Percentiles rank a stretch among this genome's conserved stretches.
phyloP scores from a whole-genome alignment of 2,329 filamentous ascomycete species.

The Lachnellula arida region DNA sequence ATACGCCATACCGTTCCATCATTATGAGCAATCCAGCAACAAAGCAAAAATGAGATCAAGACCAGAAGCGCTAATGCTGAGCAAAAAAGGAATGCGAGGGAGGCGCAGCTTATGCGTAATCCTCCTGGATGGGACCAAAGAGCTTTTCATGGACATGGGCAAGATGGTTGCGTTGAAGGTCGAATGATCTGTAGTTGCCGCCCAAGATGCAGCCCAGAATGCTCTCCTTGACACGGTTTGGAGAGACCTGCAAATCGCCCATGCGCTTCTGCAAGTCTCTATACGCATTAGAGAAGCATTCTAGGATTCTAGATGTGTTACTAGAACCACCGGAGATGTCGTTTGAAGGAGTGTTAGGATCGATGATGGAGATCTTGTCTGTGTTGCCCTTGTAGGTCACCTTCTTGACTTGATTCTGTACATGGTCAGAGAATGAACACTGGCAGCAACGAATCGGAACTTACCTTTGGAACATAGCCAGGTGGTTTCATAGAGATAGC shows the following conservation, averaged over 20 bases:
- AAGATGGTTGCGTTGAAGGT: slow-evolving; percentile 57
- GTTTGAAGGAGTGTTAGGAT: slow-evolving; percentile 80
- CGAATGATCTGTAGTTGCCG: slow-evolving; percentile 75
- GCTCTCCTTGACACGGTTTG: slow-evolving; percentile 27
- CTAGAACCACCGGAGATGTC: slow-evolving; percentile 86
- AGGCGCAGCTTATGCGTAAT: background rate
- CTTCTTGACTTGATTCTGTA: slow-evolving; percentile 16
- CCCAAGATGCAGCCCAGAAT: slow-evolving; percentile 69
- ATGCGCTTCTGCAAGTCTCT: slow-evolving; percentile 54
- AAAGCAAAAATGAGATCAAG: background rate
- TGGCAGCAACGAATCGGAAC: slow-evolving; percentile 22
- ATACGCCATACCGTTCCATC: slow-evolving; percentile 22
- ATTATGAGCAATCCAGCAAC: slow-evolving; percentile 8
- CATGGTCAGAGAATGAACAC: slow-evolving; percentile 1
- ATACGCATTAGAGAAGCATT: slow-evolving; percentile 65
- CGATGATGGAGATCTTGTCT: slow-evolving; percentile 78
- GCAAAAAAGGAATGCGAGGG: background rate
- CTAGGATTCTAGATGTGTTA: slow-evolving; percentile 62
- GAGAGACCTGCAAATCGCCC: slow-evolving; percentile 39
- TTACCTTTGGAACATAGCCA: slow-evolving; percentile 71
- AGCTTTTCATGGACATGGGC: slow-evolving; percentile 28
- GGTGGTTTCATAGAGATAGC: slow-evolving; percentile 76
- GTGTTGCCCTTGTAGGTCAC: slow-evolving; percentile 49
- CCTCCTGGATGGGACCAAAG: slow-evolving; percentile 17
- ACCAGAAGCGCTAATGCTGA: background rate